Percentiles rank a stretch among this genome's conserved stretches.
These are phyloP conservation scores for Microdochium bolleyi DNA, from an alignment of 2,329 filamentous ascomycete species.

Conservation along the genomic window DNA sequence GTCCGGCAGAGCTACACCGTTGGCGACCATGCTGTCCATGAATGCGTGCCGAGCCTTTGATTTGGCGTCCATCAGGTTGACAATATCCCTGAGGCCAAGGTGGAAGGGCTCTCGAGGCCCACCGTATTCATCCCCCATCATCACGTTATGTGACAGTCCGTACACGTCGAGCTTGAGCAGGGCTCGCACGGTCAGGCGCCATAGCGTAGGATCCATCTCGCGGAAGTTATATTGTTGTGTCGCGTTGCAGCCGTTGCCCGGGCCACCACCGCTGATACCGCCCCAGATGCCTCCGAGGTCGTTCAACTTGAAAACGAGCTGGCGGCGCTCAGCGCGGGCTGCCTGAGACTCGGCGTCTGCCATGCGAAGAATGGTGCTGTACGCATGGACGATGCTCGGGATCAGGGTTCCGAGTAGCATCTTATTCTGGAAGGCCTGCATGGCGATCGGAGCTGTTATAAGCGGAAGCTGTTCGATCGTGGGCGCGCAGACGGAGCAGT, in stretches of 20 bases:
- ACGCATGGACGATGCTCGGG: conserved; percentile 49
- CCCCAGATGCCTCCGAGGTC: conserved; percentile 43
- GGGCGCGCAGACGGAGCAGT: conserved; percentile 41
- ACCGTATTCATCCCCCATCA: too few species aligned
- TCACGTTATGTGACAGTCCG: conserved; percentile 26
- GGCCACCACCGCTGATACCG: conserved; percentile 10
- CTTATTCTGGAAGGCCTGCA: conserved; percentile 47
- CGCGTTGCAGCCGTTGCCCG: background rate
- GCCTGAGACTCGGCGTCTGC: conserved; percentile 41
- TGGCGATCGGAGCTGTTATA: conserved; percentile 22
- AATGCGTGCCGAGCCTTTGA: conserved; percentile 38
- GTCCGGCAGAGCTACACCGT: conserved; percentile 24
- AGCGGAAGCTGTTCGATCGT: conserved; percentile 18
- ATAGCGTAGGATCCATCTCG: conserved; percentile 42
- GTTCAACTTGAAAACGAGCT: conserved; percentile 34
- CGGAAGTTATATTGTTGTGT: conserved; percentile 27
- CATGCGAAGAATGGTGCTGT: conserved; percentile 44
- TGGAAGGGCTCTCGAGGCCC: conserved; percentile 16
- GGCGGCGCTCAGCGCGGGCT: conserved; percentile 32
- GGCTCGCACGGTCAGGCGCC: conserved; percentile 45
- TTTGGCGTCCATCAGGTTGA: conserved; percentile 43
- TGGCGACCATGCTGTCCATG: conserved; percentile 35
- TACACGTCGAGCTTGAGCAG: conserved; percentile 51
- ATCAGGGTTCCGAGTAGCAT: conserved; percentile 52
- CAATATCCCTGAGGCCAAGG: conserved; percentile 45